Percentiles rank a stretch among this genome's conserved stretches.
Conservation (phyloP, 768 basidiomycete species). For the Tulasnella calospora region DNA sequence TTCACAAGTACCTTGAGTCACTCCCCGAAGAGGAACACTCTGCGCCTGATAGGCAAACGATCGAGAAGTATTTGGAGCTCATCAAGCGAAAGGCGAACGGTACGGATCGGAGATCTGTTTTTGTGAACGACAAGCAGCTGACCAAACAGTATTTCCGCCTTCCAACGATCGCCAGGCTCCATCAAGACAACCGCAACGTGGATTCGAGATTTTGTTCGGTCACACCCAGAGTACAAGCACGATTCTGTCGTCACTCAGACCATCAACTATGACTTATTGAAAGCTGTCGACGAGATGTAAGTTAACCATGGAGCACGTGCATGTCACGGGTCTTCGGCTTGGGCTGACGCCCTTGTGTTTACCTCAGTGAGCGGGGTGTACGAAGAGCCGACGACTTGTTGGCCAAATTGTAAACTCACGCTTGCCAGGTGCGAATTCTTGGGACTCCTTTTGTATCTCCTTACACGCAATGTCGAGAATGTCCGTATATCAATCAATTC, state of each 20-base stretch:
- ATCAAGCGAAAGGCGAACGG: slow-evolving; percentile 74
- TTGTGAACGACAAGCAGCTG: too few species aligned
- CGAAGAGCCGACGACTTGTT: background rate
- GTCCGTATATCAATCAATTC: background rate
- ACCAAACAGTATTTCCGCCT: background rate
- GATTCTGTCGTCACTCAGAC: slow-evolving; percentile 85
- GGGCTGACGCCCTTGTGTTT: background rate
- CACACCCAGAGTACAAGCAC: slow-evolving; percentile 81
- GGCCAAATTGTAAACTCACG: background rate
- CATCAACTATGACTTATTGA: slow-evolving; percentile 90
- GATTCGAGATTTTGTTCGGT: slow-evolving; percentile 85
- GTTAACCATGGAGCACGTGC: slow-evolving; percentile 32
- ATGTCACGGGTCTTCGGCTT: background rate
- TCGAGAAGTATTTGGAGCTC: slow-evolving; percentile 73
- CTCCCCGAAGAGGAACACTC: background rate
- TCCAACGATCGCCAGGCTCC: slow-evolving; percentile 48
- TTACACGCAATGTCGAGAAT: background rate
- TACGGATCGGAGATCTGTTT: slow-evolving; percentile 35
- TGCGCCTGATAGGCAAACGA: slow-evolving; percentile 54
- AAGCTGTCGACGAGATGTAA: slow-evolving; percentile 86
- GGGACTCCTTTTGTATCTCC: background rate
- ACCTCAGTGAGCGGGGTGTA: background rate
- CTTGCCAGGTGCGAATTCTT: too few species aligned
- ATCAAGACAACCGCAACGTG: slow-evolving; percentile 83
- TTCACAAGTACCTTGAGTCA: background rate